Percentiles rank a stretch among this genome's conserved stretches.
Evolutionary conservation across 352 stramenopile species (phyloP).

Genomic region (Phytopythium chamaehyphon): DNA sequence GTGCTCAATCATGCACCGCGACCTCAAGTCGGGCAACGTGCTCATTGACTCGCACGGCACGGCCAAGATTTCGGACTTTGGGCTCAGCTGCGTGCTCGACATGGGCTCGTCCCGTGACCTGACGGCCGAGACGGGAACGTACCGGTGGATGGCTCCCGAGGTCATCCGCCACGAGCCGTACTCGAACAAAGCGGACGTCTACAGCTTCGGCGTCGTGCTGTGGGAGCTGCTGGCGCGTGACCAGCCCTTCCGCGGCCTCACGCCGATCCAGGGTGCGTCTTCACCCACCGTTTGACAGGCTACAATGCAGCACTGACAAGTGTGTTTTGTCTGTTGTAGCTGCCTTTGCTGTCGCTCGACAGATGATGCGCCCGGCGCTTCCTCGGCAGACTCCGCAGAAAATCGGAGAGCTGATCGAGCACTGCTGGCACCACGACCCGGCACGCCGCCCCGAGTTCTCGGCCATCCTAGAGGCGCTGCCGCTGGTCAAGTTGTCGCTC

Average conservation of each 20-base stretch:
- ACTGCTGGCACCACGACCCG: constrained; percentile 84
- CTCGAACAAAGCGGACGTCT: constrained; percentile 94
- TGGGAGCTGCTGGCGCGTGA: constrained; percentile 86
- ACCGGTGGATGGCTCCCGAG: constrained; percentile 94
- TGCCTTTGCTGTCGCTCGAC: constrained; percentile 80
- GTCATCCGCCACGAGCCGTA: constrained; percentile 93
- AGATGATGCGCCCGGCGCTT: constrained; percentile 81
- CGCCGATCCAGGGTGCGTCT: constrained; percentile 72
- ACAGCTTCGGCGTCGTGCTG: constrained; percentile 90
- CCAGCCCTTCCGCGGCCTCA: constrained; percentile 80
- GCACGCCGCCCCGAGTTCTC: constrained; percentile 69
- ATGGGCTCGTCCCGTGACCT: constrained; percentile 73
- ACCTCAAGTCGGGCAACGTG: constrained; percentile 96
- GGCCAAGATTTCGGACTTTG: constrained; percentile 89
- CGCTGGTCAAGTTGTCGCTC: constrained; percentile 71
- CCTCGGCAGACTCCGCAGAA: constrained; percentile 79
- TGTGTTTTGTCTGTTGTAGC: constrained; percentile 18
- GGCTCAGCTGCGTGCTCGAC: constrained; percentile 80
- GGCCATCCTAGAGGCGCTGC: constrained; percentile 69
- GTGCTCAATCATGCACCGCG: constrained; percentile 93
- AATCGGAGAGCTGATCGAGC: constrained; percentile 76
- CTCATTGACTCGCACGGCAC: constrained; percentile 78
- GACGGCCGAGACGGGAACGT: constrained; percentile 86
- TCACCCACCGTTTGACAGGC: constrained; percentile 1
- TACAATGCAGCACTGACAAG: too few relatives aligned